Percentiles rank a stretch among this genome's conserved stretches.
These are phyloP conservation scores for Chalaropsis thielavioides DNA, from an alignment of 2,329 filamentous ascomycete species.

Conservation along the genomic window DNA sequence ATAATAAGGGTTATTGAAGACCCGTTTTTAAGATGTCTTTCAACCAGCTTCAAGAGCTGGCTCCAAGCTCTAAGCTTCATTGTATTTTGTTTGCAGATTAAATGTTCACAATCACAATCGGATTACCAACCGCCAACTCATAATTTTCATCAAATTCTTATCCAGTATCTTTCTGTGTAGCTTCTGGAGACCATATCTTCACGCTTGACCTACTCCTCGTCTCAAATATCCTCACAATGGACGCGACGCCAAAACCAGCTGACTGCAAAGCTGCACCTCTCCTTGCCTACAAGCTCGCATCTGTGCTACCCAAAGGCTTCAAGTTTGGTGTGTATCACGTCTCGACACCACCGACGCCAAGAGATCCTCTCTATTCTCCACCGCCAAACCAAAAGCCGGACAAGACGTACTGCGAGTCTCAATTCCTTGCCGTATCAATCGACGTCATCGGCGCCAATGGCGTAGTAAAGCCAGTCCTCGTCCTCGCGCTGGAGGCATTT, in stretches of 20 bases:
- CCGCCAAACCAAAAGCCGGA: conserved; percentile 58
- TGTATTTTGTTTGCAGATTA: background rate
- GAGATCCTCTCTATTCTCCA: conserved; percentile 63
- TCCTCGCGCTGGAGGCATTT: conserved; percentile 75
- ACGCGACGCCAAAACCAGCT: conserved; percentile 12
- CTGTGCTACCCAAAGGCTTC: conserved; percentile 38
- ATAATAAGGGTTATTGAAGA: background rate
- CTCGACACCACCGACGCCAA: conserved; percentile 65
- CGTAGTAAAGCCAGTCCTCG: conserved; percentile 40
- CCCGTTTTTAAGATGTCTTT: background rate
- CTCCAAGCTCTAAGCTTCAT: background rate
- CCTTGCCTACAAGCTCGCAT: conserved; percentile 31
- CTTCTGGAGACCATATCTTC: background rate
- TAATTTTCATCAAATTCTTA: background rate
- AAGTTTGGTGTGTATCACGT: conserved; percentile 67
- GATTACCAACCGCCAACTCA: background rate
- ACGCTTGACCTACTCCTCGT: background rate
- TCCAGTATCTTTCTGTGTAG: background rate
- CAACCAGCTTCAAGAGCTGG: background rate
- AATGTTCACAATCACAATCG: background rate
- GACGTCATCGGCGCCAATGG: conserved; percentile 21
- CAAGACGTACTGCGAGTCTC: conserved; percentile 72
- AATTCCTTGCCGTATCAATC: conserved; percentile 49
- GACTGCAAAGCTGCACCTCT: conserved; percentile 21
- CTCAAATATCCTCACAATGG: background rate